phyloP scores from a whole-genome alignment of 257 asterid genomes.

The Solanum infundibuliforme region DNA sequence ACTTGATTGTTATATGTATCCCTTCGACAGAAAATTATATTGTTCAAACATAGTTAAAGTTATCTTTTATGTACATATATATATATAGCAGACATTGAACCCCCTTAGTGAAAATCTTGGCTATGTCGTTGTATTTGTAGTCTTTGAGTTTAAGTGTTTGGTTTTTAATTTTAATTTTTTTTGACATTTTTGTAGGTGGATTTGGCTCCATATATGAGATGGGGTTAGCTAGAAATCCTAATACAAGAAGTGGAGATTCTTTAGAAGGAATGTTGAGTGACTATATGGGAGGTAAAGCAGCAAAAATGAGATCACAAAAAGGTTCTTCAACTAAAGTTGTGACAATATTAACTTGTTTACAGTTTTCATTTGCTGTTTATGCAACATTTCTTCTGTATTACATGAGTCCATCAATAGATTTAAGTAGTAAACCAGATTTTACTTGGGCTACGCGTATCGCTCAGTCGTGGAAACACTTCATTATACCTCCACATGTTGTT shows the following conservation, averaged over 20 bases:
- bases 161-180: neutral
- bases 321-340: slow-evolving; percentile 39
- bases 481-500: slow-evolving; percentile 44
- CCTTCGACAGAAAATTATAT: neutral
- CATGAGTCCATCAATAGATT: slow-evolving; percentile 70
- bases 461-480: slow-evolving; percentile 50
- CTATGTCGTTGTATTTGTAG: neutral
- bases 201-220: neutral
- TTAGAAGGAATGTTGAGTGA: slow-evolving; percentile 75
- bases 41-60: neutral
- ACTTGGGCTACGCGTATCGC: slow-evolving; percentile 66
- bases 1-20: neutral
- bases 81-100: neutral
- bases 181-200: neutral
- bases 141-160: neutral
- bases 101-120: neutral
- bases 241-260: slow-evolving; percentile 47
- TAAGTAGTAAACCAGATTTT: slow-evolving; percentile 59
- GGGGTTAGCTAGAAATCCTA: slow-evolving; percentile 30
- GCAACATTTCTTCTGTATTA: slow-evolving; percentile 71
- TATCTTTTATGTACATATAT: neutral
- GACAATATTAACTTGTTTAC: slow-evolving; percentile 58
- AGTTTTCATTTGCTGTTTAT: slow-evolving; percentile 76
- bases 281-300: slow-evolving; percentile 42
- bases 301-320: slow-evolving; percentile 26